Conservation (phyloP, 805 yeast genomes). For the Sungouiozyma ichnusensis region DNA sequence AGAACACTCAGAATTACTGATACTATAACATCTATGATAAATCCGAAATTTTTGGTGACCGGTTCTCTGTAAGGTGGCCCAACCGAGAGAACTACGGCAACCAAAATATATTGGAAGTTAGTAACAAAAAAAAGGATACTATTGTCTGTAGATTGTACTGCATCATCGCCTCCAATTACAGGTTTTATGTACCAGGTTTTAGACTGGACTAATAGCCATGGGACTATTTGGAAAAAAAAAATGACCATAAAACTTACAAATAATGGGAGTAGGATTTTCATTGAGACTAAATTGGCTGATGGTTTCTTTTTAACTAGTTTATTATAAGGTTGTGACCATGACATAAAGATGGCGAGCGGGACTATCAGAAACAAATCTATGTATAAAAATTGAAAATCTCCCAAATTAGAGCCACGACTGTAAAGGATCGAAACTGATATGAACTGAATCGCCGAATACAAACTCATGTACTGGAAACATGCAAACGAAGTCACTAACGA, state of each 20-base stretch:
- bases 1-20: slow-evolving; percentile 41
- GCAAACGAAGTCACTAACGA: slow-evolving; percentile 90
- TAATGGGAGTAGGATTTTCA: slow-evolving; percentile 75
- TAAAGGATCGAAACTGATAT: slow-evolving; percentile 77
- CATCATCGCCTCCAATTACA: slow-evolving; percentile 68
- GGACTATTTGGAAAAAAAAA: slow-evolving; percentile 49
- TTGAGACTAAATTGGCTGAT: slow-evolving; percentile 85
- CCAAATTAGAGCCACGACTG: slow-evolving; percentile 81
- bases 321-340: slow-evolving; percentile 81
- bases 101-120: slow-evolving; percentile 79
- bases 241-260: slow-evolving; percentile 64
- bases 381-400: slow-evolving; percentile 93
- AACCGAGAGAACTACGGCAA: slow-evolving; percentile 73
- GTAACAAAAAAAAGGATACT: slow-evolving; percentile 73
- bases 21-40: slow-evolving; percentile 46
- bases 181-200: slow-evolving; percentile 75
- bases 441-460: slow-evolving; percentile 94
- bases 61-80: slow-evolving; percentile 93
- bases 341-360: slow-evolving; percentile 94
- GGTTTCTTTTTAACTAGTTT: slow-evolving; percentile 65
- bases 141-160: slow-evolving; percentile 81
- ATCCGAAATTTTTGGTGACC: slow-evolving; percentile 55
- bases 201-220: slow-evolving; percentile 53
- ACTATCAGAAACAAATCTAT: slow-evolving; percentile 84
- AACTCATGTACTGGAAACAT: slow-evolving; percentile 95